Conservation (phyloP, 2,329 filamentous ascomycete genomes). For the Colletotrichum sp. region DNA sequence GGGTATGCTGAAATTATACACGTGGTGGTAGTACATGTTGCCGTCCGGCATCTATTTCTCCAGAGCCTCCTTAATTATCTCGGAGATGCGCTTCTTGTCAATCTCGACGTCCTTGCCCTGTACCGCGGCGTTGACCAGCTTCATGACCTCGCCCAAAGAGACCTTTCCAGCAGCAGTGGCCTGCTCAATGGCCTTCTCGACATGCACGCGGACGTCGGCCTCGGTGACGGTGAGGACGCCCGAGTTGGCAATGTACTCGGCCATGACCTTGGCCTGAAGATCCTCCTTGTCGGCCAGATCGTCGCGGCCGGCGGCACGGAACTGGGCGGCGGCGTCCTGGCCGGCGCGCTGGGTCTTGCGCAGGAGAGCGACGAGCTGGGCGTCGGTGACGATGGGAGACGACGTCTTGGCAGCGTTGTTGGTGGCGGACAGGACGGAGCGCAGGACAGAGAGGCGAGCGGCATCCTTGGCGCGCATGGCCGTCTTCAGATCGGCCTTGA, state of each 20-base stretch:
- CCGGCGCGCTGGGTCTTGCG: constrained; percentile 65
- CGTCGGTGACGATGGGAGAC: constrained; percentile 72
- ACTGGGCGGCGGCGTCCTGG: constrained; percentile 66
- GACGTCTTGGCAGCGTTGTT: constrained; percentile 78
- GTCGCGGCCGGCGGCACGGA: constrained; percentile 64
- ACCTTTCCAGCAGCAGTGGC: constrained; percentile 56
- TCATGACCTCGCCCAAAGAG: constrained; percentile 67
- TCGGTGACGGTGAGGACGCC: constrained; percentile 63
- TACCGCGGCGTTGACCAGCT: constrained; percentile 58
- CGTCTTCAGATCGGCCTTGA: constrained; percentile 66
- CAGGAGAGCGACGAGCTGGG: constrained; percentile 71
- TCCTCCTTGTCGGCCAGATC: constrained; percentile 77
- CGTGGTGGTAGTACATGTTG: neutral
- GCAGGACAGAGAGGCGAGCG: constrained; percentile 70
- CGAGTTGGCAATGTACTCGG: constrained; percentile 66
- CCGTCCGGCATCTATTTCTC: neutral
- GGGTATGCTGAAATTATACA: constrained; percentile 7
- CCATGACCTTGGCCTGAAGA: constrained; percentile 66
- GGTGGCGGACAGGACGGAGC: constrained; percentile 70
- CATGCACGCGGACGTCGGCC: constrained; percentile 61
- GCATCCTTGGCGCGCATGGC: constrained; percentile 71
- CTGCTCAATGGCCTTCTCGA: constrained; percentile 56
- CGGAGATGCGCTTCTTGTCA: constrained; percentile 65
- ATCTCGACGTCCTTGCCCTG: constrained; percentile 71
- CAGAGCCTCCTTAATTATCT: constrained; percentile 60